Percentiles rank a stretch among this genome's conserved stretches.
These are phyloP conservation scores for Clarireedia monteithiana DNA, from an alignment of 2,329 filamentous ascomycete species.

Conservation along the genomic window DNA sequence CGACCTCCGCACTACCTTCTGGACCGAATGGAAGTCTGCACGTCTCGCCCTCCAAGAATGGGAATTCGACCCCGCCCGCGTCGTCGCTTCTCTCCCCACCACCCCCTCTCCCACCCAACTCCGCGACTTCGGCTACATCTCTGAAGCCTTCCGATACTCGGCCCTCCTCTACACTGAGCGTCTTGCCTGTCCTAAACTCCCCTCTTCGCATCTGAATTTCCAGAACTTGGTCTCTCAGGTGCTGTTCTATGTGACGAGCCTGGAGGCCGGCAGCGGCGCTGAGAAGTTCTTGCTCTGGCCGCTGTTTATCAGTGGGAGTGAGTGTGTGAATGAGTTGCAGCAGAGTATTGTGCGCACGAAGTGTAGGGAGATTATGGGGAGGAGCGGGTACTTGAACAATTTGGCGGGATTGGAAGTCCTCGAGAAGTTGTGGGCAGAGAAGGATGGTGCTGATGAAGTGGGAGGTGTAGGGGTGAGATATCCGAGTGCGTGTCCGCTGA, in stretches of 20 bases:
- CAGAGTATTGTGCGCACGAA: constrained; percentile 71
- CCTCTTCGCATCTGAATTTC: constrained; percentile 69
- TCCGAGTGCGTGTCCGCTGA: constrained; percentile 18
- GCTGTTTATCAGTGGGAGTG: constrained; percentile 80
- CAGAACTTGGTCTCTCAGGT: constrained; percentile 77
- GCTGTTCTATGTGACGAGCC: constrained; percentile 72
- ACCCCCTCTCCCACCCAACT: constrained; percentile 52
- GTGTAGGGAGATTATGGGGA: constrained; percentile 78
- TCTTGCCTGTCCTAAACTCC: constrained; percentile 66
- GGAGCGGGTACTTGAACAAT: constrained; percentile 92
- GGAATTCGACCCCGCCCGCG: constrained; percentile 58
- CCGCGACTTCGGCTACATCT: constrained; percentile 71
- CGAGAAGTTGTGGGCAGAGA: constrained; percentile 67
- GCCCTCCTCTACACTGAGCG: constrained; percentile 86
- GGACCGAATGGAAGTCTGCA: constrained; percentile 79
- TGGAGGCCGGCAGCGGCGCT: constrained; percentile 62
- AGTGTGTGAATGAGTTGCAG: constrained; percentile 76
- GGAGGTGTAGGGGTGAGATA: constrained; percentile 3
- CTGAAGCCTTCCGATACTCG: constrained; percentile 83
- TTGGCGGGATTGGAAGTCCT: constrained; percentile 76
- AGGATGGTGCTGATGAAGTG: constrained; percentile 11
- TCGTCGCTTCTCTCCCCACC: constrained; percentile 43
- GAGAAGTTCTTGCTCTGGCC: constrained; percentile 94
- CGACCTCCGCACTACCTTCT: constrained; percentile 61
- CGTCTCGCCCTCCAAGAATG: constrained; percentile 70